Evolutionary conservation across 2,329 filamentous ascomycete species (phyloP), one percentile per base, ranked within the genome.

Genomic region (Pezicula radicicola): DNA sequence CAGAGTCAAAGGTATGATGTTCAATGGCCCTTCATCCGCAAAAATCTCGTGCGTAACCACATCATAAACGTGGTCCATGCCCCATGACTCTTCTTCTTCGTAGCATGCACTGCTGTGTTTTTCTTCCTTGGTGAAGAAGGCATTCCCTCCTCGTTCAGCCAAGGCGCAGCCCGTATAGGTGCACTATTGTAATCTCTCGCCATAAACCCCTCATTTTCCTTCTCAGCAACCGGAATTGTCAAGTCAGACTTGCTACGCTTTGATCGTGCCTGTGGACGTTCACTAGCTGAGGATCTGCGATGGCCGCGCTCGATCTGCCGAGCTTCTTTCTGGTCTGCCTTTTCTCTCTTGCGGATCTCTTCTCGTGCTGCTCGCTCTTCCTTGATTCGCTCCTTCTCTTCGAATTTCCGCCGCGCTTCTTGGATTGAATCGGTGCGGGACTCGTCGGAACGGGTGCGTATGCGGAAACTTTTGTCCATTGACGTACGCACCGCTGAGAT

Each of bases 31-130:
- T 45, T 45, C 53, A 76, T 64, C 6, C 73, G 70, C 44, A 81
- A 66, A 30, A 81, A 68, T 53, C 76, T 74, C n/a, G 83, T 86
- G 54, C 82, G 73, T 25, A 87, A 65, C 83, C 83, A 87, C 50
- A 87, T 72, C 47, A 86, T 73, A 59, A 87, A 85, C 19, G 75
- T 76, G 7, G 79, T 83, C 82, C 83, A 87, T 37, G 81, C 76
- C 55, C 78, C 74, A 55, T 80, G 79, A 1, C 82, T 86, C 70
- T 79, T 82, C 59, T 74, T 76, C 71, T 85, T 86, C 9, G 63
- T 58, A 16, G 42, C 48, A 44, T 35, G 46, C 28, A 21, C 49
- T 52, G 36, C 52, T 39, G 15, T 51, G 41, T 46, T 50, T 18
- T 50, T 54, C 19, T 52, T 55, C 45, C 19, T 15, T 30, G 45